phyloP scores from a whole-genome alignment of 1,284 basidiomycete species.

The Irpex sp. region DNA sequence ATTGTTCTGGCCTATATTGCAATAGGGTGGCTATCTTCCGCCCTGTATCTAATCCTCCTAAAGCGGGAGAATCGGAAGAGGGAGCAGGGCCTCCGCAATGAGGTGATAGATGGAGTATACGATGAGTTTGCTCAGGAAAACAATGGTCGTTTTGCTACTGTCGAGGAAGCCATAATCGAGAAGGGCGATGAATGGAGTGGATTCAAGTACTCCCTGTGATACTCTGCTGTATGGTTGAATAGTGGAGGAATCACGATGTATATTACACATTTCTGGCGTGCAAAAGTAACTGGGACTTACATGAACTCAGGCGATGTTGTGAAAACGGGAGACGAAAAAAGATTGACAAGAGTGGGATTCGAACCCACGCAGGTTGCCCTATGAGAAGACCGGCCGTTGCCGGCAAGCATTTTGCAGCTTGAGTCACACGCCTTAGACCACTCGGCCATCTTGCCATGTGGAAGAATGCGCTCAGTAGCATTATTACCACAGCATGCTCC shows the following conservation, averaged over 20 bases:
- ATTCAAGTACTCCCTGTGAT: slow-evolving; percentile 37
- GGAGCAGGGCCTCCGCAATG: slow-evolving; percentile 62
- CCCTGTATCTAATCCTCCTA: slow-evolving; percentile 43
- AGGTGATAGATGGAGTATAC: slow-evolving; percentile 53
- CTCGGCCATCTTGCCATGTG: slow-evolving; percentile 4
- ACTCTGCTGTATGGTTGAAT: not conserved
- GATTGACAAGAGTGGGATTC: slow-evolving; percentile 6
- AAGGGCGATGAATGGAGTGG: slow-evolving; percentile 49
- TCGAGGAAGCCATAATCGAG: slow-evolving; percentile 35
- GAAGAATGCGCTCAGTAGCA: too few species aligned
- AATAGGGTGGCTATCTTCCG: slow-evolving; percentile 54
- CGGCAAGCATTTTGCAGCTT: slow-evolving; percentile 1
- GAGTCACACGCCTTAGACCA: slow-evolving; percentile 6
- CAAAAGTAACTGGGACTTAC: too few species aligned
- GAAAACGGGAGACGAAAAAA: not conserved
- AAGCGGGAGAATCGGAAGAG: slow-evolving; percentile 58
- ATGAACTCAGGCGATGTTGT: not conserved
- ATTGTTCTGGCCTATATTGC: slow-evolving; percentile 70
- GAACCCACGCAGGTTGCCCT: slow-evolving; percentile 4
- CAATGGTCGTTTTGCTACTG: slow-evolving; percentile 36
- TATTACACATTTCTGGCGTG: too few species aligned
- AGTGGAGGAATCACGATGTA: too few species aligned
- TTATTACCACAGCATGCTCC: too few species aligned
- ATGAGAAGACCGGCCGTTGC: not conserved
- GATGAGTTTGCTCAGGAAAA: slow-evolving; percentile 25